Base-by-base conservation (phyloP, 2,329 filamentous ascomycete genomes). In the Colletotrichum sp. region DNA sequence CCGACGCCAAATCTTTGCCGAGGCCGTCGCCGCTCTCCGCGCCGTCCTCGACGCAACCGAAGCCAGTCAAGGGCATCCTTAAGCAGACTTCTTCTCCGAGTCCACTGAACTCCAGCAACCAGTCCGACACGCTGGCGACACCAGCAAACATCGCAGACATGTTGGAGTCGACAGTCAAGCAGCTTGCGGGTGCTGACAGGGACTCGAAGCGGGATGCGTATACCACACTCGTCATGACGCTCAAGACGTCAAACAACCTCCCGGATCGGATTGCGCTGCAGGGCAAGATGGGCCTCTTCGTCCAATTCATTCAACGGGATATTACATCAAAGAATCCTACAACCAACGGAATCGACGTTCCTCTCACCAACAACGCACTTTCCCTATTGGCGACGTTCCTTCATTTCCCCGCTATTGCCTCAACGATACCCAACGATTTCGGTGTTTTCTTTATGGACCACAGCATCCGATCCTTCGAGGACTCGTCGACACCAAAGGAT, bases 291-390 rank as follows among this genome's bases (percentile, higher is more conserved):
- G 89, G 90, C 13, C 85, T 95, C 4, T 90, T 98, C 74, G 92
- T 92, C 78, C 93, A 95, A 75, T 98, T 96, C 81, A 95, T 98
- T 71, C 92, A 94, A 80, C 91, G 96, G 75, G 97, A 99, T 81
- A 88, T 98, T 28, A 90, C 89, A 8, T 89, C 92, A 13, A 92
- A 91, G 78, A 88, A 90, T 43, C 82, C 88, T 7, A 86, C 89
- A 74, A 73, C 34, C 3, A 89, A 91, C 66, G 84, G 81, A 61
- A 86, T 86, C 71, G 95, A 98, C 79, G 90, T 90, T 2, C 93
- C 93, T 59, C 89, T 98, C 14, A 89, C 93, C 63, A 93, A 93
- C 68, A 94, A 97, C 78, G 94, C 96, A 4, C 86, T 98, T 69
- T 95, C 92, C 75, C 87, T 98, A 6, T 90, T 97, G 26, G 91